A percentile compares a stretch with the other conserved stretches of the same genome.
phyloP scores from a whole-genome alignment of 805 yeast species.

The Nakazawaea peltata region DNA sequence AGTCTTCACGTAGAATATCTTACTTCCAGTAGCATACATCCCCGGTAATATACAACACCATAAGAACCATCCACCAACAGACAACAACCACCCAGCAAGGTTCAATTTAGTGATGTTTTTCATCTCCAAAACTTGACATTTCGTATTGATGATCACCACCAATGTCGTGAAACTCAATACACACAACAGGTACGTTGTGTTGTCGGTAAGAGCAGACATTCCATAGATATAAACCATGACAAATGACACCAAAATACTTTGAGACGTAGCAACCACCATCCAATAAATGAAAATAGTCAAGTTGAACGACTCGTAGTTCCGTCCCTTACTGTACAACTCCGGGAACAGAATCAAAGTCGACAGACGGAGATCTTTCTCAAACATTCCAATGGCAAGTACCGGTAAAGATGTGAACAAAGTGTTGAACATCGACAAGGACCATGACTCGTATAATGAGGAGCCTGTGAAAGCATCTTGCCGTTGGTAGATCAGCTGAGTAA shows the following conservation, averaged over 20 bases:
- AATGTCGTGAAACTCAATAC: slow-evolving; percentile 66
- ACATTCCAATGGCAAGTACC: slow-evolving; percentile 89
- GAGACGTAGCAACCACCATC: slow-evolving; percentile 70
- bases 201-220: slow-evolving; percentile 54
- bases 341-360: slow-evolving; percentile 88
- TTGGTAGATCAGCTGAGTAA: slow-evolving; percentile 85
- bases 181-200: slow-evolving; percentile 77
- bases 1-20: slow-evolving; percentile 62
- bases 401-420: slow-evolving; percentile 92
- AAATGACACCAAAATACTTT: slow-evolving; percentile 67
- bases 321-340: slow-evolving; percentile 74
- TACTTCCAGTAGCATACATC: slow-evolving; percentile 45
- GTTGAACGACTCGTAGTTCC: slow-evolving; percentile 68
- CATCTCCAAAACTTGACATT: slow-evolving; percentile 77
- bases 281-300: slow-evolving; percentile 62
- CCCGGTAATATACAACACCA: slow-evolving; percentile 78
- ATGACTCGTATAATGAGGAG: slow-evolving; percentile 84
- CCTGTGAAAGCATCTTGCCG: slow-evolving; percentile 86
- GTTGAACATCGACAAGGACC: slow-evolving; percentile 97
- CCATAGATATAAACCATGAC: slow-evolving; percentile 67
- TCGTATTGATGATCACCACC: slow-evolving; percentile 65
- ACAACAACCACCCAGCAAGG: slow-evolving; percentile 54
- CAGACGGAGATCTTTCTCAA: slow-evolving; percentile 85
- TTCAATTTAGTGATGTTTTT: slow-evolving; percentile 64
- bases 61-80: slow-evolving; percentile 76